These are phyloP conservation scores for Trichocladium antarcticum DNA, from an alignment of 495 filamentous ascomycete species.

Conservation along the genomic window DNA sequence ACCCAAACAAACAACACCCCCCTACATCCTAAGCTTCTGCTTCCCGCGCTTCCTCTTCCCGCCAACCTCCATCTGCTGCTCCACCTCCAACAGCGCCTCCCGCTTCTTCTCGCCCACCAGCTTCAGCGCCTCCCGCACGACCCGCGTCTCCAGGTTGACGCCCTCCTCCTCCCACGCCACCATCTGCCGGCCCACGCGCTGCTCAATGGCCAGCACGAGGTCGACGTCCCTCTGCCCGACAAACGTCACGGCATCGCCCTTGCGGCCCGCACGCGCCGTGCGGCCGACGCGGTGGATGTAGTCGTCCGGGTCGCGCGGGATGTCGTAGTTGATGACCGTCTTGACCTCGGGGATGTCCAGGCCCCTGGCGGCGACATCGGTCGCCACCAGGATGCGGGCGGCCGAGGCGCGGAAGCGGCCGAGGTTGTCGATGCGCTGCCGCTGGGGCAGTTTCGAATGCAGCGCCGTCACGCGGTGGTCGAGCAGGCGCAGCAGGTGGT, in stretches of 20 bases:
- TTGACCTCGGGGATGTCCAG: conserved; percentile 90
- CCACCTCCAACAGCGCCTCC: conserved; percentile 77
- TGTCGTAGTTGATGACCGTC: conserved; percentile 87
- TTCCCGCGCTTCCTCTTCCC: conserved; percentile 59
- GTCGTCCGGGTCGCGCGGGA: conserved; percentile 90
- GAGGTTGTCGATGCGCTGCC: conserved; percentile 72
- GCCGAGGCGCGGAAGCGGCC: conserved; percentile 86
- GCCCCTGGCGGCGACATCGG: conserved; percentile 91
- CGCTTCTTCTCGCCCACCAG: conserved; percentile 84
- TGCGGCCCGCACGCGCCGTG: conserved; percentile 80
- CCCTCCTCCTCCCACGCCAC: conserved; percentile 74
- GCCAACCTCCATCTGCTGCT: conserved; percentile 77
- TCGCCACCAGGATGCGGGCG: conserved; percentile 83
- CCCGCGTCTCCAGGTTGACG: conserved; percentile 78
- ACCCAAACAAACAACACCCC: background rate
- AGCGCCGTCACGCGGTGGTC: conserved; percentile 83
- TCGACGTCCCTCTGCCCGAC: conserved; percentile 87
- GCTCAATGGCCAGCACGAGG: conserved; percentile 77
- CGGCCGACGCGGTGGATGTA: conserved; percentile 95
- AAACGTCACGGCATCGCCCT: conserved; percentile 73
- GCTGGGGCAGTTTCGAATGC: conserved; percentile 74
- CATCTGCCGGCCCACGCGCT: conserved; percentile 68
- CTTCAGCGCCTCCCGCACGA: conserved; percentile 74
- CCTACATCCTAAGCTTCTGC: conserved; percentile 33
- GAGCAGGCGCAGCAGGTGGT: conserved; percentile 71